Evolutionary conservation across 257 asterid genomes (phyloP).

Genomic region (Jasminum sambac): DNA sequence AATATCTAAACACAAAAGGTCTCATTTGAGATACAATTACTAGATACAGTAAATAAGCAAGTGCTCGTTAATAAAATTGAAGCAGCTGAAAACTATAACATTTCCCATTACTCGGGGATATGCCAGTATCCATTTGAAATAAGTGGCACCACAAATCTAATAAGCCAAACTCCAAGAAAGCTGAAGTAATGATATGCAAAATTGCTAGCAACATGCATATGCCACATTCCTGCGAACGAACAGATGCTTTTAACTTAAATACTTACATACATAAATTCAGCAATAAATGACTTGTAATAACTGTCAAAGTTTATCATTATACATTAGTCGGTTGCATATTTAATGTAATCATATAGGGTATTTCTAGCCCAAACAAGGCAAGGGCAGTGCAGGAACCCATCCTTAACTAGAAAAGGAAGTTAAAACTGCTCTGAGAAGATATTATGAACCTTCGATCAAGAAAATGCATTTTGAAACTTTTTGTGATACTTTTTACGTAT

Average conservation of each 20-base stretch:
- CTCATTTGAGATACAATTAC: conserved; percentile 16
- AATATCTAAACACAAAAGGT: not conserved
- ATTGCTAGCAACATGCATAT: not conserved
- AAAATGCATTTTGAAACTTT: not conserved
- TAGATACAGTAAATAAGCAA: conserved; percentile 12
- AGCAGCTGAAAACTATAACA: conserved; percentile 8
- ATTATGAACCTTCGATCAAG: not conserved
- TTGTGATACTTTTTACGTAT: not conserved
- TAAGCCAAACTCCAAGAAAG: not conserved
- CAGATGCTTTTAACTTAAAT: not conserved
- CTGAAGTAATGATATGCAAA: not conserved
- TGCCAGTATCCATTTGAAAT: not conserved
- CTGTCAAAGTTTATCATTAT: not conserved
- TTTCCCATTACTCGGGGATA: not conserved
- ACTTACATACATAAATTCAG: not conserved
- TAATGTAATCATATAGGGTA: not conserved
- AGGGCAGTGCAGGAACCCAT: not conserved
- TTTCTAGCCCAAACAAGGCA: not conserved
- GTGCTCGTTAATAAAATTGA: not conserved
- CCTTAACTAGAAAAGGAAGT: not conserved
- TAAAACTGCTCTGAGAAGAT: not conserved
- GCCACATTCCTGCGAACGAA: not conserved
- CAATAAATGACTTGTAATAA: not conserved
- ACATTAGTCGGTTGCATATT: not conserved
- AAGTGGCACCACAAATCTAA: not conserved